Conservation (phyloP, 23 red algal genomes). For the Gracilaria gracilis region DNA sequence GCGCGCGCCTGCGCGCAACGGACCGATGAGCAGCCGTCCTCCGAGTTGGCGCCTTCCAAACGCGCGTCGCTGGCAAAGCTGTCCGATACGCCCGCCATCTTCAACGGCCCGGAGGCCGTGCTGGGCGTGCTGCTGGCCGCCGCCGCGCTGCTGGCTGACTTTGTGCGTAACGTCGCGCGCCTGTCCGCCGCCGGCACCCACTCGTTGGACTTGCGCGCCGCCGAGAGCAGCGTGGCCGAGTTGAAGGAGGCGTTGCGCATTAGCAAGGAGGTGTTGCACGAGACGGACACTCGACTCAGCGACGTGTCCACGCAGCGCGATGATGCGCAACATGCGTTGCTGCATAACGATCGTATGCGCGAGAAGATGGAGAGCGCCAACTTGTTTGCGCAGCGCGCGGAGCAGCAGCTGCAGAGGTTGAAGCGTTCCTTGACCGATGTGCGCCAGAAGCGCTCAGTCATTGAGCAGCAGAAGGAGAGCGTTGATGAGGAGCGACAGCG, state of each 20-base stretch:
- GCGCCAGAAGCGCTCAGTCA: neutral
- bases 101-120: slow-evolving; percentile 57
- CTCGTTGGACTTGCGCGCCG: neutral
- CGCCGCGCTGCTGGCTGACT: slow-evolving; percentile 43
- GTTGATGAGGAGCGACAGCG: neutral
- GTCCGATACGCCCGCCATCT: slow-evolving; percentile 8
- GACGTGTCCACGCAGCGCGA: neutral
- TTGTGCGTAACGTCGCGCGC: slow-evolving; percentile 19
- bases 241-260: neutral
- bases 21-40: neutral
- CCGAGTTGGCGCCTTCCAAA: neutral
- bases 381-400: neutral
- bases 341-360: neutral
- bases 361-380: neutral
- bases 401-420: neutral
- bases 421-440: neutral
- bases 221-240: neutral
- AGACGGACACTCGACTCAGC: neutral
- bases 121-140: slow-evolving; percentile 40
- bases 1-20: neutral
- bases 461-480: neutral
- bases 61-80: neutral
- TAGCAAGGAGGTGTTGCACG: neutral
- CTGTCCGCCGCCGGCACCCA: neutral
- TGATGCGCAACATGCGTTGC: neutral